phyloP scores from a whole-genome alignment of 352 stramenopile genomes.

The Aphanomyces cochlioides region DNA sequence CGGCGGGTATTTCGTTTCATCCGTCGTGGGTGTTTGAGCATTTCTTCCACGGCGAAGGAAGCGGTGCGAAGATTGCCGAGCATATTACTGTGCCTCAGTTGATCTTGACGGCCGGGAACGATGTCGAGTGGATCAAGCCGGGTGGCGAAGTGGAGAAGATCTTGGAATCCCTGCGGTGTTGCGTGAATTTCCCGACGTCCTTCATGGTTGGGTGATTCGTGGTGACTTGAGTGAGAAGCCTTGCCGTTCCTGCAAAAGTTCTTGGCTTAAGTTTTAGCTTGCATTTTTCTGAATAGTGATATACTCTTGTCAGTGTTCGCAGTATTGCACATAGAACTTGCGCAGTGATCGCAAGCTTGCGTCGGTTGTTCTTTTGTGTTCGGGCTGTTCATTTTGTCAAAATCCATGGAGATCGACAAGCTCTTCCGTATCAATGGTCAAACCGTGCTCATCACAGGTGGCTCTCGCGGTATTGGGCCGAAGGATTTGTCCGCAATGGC shows the following conservation, averaged over 20 bases:
- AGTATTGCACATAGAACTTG: too few relatives aligned
- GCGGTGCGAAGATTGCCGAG: slow-evolving; percentile 64
- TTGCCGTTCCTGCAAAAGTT: too few relatives aligned
- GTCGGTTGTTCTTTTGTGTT: too few relatives aligned
- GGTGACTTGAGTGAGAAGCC: slow-evolving; percentile 3
- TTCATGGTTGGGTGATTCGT: slow-evolving; percentile 14
- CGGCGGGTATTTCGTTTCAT: slow-evolving; percentile 57
- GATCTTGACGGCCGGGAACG: slow-evolving; percentile 60
- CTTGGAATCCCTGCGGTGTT: slow-evolving; percentile 30
- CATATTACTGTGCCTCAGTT: slow-evolving; percentile 72
- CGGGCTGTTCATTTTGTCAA: not conserved
- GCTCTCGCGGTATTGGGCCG: slow-evolving; percentile 91
- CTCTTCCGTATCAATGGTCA: slow-evolving; percentile 69
- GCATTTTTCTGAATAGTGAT: too few relatives aligned
- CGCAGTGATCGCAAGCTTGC: too few relatives aligned
- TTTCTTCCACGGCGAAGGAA: slow-evolving; percentile 63
- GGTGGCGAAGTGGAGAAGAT: slow-evolving; percentile 73
- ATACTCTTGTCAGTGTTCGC: too few relatives aligned
- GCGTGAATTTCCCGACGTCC: not conserved
- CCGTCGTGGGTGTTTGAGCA: slow-evolving; percentile 76
- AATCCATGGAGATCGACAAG: slow-evolving; percentile 39
- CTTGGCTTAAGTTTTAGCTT: too few relatives aligned
- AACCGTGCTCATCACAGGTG: slow-evolving; percentile 91
- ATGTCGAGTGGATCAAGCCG: slow-evolving; percentile 63
- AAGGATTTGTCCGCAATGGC: slow-evolving; percentile 88